These are phyloP conservation scores for Laguncularia racemosa DNA, from an alignment of 345 rosid genomes.

Conservation along the genomic window DNA sequence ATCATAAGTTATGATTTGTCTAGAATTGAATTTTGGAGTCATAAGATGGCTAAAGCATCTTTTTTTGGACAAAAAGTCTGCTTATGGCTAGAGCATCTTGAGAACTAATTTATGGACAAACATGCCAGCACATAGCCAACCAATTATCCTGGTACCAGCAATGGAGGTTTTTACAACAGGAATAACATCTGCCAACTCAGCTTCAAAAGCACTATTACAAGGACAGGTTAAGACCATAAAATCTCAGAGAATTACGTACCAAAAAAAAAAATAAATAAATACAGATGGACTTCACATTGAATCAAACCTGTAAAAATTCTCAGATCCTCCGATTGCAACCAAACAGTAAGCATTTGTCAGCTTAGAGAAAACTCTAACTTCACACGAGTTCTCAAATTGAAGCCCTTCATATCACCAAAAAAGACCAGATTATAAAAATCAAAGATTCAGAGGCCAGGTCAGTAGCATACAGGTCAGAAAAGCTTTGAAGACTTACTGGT, in stretches of 20 bases:
- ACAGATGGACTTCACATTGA: neutral
- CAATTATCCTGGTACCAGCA: conserved; percentile 76
- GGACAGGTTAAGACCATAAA: conserved; percentile 3
- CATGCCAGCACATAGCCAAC: conserved; percentile 81
- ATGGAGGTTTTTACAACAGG: conserved; percentile 91
- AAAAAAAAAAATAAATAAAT: too few relatives aligned
- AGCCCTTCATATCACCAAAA: conserved; percentile 37
- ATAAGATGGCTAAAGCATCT: too few relatives aligned
- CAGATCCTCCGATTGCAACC: conserved; percentile 87
- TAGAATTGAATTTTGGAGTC: too few relatives aligned
- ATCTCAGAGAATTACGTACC: neutral
- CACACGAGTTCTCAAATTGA: conserved; percentile 80
- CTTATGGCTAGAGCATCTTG: too few relatives aligned
- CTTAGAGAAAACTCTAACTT: conserved; percentile 84
- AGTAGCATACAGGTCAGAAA: too few relatives aligned
- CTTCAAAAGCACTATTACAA: conserved; percentile 57
- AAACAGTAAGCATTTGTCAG: conserved; percentile 84
- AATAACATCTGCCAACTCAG: conserved; percentile 72
- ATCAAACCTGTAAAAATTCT: conserved; percentile 68
- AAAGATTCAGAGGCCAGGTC: too few relatives aligned
- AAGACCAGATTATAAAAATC: too few relatives aligned
- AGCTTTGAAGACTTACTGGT: too few relatives aligned
- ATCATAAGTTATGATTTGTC: too few relatives aligned
- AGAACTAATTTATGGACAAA: neutral
- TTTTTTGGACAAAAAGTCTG: too few relatives aligned